phyloP scores from a whole-genome alignment of 345 rosid species.

The Melaleuca quinquenervia region DNA sequence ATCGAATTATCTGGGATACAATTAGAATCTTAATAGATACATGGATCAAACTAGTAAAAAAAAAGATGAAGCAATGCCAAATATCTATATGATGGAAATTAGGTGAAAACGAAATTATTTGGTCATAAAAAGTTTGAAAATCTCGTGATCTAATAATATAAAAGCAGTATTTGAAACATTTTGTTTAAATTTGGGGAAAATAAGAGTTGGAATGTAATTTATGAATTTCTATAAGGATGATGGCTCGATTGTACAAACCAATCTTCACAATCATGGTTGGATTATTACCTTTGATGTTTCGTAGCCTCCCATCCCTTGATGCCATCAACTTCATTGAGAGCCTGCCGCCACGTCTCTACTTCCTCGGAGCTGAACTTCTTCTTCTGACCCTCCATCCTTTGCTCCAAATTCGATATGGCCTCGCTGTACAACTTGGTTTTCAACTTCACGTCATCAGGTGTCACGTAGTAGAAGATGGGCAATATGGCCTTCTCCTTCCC shows the following conservation, averaged over 20 bases:
- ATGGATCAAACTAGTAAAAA: too few relatives aligned
- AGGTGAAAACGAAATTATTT: too few relatives aligned
- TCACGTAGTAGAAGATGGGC: neutral
- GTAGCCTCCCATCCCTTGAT: neutral
- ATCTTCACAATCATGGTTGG: neutral
- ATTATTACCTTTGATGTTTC: fast-evolving
- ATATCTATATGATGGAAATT: too few relatives aligned
- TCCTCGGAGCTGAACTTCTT: neutral
- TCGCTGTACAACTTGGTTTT: neutral
- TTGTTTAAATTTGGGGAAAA: neutral
- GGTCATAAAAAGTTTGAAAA: neutral
- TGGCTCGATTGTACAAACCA: neutral
- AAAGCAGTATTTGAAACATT: too few relatives aligned
- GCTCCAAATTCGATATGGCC: neutral
- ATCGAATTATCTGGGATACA: neutral
- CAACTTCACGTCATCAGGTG: fast-evolving
- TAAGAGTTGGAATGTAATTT: too few relatives aligned
- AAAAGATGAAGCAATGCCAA: too few relatives aligned
- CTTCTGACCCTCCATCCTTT: neutral
- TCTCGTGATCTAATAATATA: neutral
- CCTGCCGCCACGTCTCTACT: neutral
- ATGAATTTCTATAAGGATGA: too few relatives aligned
- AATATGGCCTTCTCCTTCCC: neutral
- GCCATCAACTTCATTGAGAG: neutral
- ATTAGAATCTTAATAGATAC: too few relatives aligned